These are phyloP conservation scores for Bothriochloa decipiens DNA, from an alignment of 176 grass and related monocot genomes.

Conservation along the genomic window DNA sequence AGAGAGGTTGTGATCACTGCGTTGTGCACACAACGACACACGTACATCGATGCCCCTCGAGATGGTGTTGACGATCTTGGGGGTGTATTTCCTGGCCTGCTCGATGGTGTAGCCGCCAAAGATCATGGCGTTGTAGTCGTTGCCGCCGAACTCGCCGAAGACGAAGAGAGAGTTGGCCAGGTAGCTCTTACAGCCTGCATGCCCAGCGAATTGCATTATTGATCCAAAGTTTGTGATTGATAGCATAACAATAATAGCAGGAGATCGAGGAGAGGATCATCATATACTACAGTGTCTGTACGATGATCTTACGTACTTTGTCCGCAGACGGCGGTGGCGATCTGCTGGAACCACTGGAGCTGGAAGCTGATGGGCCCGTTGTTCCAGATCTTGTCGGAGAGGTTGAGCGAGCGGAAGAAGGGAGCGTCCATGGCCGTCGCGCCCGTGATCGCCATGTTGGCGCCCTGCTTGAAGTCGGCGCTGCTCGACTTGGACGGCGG, in stretches of 20 bases:
- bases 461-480: conserved; percentile 60
- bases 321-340: conserved; percentile 54
- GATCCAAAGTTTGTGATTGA: too few species aligned
- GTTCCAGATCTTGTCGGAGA: conserved; percentile 67
- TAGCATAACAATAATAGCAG: too few species aligned
- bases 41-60: conserved; percentile 42
- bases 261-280: too few species aligned
- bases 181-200: conserved; percentile 44
- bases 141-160: conserved; percentile 71
- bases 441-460: conserved; percentile 74
- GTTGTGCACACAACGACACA: too few species aligned
- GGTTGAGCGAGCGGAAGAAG: conserved; percentile 57
- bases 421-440: conserved; percentile 62
- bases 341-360: conserved; percentile 69
- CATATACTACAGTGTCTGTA: too few species aligned
- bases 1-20: too few species aligned
- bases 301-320: conserved; percentile 33
- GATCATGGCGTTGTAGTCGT: conserved; percentile 74
- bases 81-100: conserved; percentile 52
- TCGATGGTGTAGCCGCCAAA: conserved; percentile 48
- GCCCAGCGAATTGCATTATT: neutral
- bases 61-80: conserved; percentile 51
- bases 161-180: conserved; percentile 52
- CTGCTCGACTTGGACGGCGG: conserved; percentile 54
- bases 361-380: conserved; percentile 68